Conservation (phyloP, 352 stramenopile genomes). For the Peronospora belbahrii region DNA sequence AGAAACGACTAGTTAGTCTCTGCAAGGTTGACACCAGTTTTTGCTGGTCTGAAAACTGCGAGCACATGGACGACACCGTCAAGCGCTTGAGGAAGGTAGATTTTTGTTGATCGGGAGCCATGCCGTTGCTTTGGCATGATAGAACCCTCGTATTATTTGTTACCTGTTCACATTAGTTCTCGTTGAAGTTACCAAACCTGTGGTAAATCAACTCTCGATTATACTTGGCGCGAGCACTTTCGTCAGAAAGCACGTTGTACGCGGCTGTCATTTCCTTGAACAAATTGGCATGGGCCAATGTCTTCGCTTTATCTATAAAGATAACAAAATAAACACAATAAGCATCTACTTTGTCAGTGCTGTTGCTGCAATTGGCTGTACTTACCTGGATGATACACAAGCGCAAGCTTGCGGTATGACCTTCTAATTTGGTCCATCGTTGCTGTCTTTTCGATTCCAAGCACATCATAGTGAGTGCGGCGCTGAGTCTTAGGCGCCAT, state of each 20-base stretch:
- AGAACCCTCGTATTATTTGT: background rate
- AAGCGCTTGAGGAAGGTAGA: constrained; percentile 6
- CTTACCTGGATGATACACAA: constrained; percentile 81
- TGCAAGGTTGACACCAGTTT: constrained; percentile 3
- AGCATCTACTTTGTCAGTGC: background rate
- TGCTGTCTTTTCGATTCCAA: constrained; percentile 49
- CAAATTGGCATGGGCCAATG: constrained; percentile 43
- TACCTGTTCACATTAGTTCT: constrained; percentile 15
- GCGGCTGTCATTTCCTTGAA: constrained; percentile 86
- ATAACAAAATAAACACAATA: background rate
- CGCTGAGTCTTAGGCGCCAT: constrained; percentile 27
- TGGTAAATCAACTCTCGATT: constrained; percentile 62
- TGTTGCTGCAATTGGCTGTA: background rate
- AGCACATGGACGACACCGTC: background rate
- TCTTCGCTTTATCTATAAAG: constrained; percentile 65
- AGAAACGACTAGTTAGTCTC: constrained; percentile 1
- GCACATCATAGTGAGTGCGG: constrained; percentile 75
- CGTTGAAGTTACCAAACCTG: constrained; percentile 48
- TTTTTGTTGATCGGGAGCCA: constrained; percentile 1
- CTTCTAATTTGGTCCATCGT: constrained; percentile 80
- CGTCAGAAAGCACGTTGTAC: constrained; percentile 78
- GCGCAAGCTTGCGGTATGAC: constrained; percentile 83
- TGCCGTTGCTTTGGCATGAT: background rate
- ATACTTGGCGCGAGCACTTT: constrained; percentile 45
- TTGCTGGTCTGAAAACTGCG: background rate